Percentiles rank a stretch among this genome's conserved stretches.
Conservation (phyloP, 1,139 yeast genomes). For the Taphrina deformans region DNA sequence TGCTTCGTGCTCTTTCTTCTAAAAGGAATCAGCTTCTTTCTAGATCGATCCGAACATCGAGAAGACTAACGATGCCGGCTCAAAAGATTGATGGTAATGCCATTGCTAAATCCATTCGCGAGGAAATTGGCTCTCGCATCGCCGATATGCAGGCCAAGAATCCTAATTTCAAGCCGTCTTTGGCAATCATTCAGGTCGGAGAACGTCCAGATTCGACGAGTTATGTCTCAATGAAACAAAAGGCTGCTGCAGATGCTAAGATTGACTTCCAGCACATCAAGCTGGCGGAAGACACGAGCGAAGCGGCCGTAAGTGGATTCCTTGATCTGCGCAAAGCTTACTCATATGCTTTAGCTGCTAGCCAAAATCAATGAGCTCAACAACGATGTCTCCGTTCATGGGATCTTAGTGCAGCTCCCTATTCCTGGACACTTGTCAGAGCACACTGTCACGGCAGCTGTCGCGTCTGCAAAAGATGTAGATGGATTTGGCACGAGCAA, state of each 20-base stretch:
- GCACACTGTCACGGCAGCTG: slow-evolving; percentile 72
- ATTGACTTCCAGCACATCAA: slow-evolving; percentile 69
- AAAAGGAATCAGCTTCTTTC: background rate
- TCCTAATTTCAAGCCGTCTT: slow-evolving; percentile 62
- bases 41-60: background rate
- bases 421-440: slow-evolving; percentile 82
- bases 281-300: slow-evolving; percentile 57
- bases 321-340: background rate
- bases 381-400: slow-evolving; percentile 70
- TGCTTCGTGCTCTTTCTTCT: background rate
- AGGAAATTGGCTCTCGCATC: slow-evolving; percentile 37
- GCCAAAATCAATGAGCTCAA: slow-evolving; percentile 63
- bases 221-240: slow-evolving; percentile 91
- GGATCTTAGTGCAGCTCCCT: slow-evolving; percentile 88
- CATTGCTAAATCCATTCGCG: slow-evolving; percentile 38
- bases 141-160: slow-evolving; percentile 34
- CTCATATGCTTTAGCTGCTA: slow-evolving; percentile 52
- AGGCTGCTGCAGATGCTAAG: slow-evolving; percentile 68
- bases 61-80: slow-evolving; percentile 28
- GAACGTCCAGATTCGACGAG: slow-evolving; percentile 85
- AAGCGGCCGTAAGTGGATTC: slow-evolving; percentile 43
- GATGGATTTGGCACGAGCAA: slow-evolving; percentile 93
- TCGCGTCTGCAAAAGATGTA: slow-evolving; percentile 78
- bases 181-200: slow-evolving; percentile 89
- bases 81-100: slow-evolving; percentile 33